Evolutionary conservation across 1,284 basidiomycete species (phyloP), one percentile per base, ranked within the genome.

Genomic region (Schizophyllum commune): DNA sequence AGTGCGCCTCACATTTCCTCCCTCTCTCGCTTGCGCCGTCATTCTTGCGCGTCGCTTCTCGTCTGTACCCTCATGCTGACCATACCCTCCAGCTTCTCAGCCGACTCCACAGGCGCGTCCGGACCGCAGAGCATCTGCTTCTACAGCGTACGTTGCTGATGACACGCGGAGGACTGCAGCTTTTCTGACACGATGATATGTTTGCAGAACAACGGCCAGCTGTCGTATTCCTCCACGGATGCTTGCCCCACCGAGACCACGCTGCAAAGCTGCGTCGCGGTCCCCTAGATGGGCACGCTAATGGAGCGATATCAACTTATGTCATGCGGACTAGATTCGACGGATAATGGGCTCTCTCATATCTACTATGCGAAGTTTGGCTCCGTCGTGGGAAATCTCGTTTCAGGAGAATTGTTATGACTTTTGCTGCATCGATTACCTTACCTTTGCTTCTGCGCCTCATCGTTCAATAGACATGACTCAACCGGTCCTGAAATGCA

Each of bases 111-210:
- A 5, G 54, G 57, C 6, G 60, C 53, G 13, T 52, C 60, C 5
- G 57, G 57, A 47, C 60, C 57, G 1, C 20, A n/a, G 20, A 51
- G 33, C 32, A 20, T 32, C 1, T 61, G 60, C 60, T 61, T 61
- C 60, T 61, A 55, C 47, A 58, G 13, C 34, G 57, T 61, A 6
- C 47, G 60, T 56, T 8, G 39, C 39, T 47, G 9, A 47, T 11
- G 13, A 17, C 39, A 47, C 17, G 39, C 27, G 27, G 27, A 27
- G 2, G 27, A 27, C 27, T 27, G 27, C 27, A 27, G 27, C 27
- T 27, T 27, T 27, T 47, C 39, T 47, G 13, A 47, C 17, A 47
- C 39, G 39, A 17, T 8, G 5, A 27, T 47, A 11, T 47, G 13
- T 17, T 39, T 47, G 17, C 39, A 47, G 39, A 47, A 47, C 39